phyloP scores from a whole-genome alignment of 2,329 filamentous ascomycete species.

The Aspergillus spinulosporus region DNA sequence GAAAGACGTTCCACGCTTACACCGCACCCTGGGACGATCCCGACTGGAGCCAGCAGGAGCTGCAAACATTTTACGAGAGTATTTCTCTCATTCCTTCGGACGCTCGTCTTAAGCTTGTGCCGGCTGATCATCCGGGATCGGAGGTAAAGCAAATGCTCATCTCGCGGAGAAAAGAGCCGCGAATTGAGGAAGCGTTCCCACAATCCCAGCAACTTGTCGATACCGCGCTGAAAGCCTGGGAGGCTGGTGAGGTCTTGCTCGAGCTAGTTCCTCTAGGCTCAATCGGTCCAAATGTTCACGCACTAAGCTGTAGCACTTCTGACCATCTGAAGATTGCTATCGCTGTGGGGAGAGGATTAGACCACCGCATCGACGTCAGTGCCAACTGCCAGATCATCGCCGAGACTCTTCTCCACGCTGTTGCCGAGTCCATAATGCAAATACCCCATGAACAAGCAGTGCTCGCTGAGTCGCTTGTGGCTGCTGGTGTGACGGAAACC shows the following conservation, averaged over 20 bases:
- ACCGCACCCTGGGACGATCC: slow-evolving; percentile 46
- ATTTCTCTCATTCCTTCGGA: slow-evolving; percentile 44
- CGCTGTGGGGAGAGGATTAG: slow-evolving; percentile 33
- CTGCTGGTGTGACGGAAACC: slow-evolving; percentile 36
- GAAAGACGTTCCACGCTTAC: slow-evolving; percentile 46
- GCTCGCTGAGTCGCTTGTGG: slow-evolving; percentile 37
- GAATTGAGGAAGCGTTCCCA: slow-evolving; percentile 49
- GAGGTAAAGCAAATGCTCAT: slow-evolving; percentile 47
- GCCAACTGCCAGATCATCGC: slow-evolving; percentile 41
- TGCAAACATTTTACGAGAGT: slow-evolving; percentile 50
- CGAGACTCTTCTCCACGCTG: slow-evolving; percentile 40
- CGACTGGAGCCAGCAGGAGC: slow-evolving; percentile 53
- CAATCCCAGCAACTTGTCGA: slow-evolving; percentile 37
- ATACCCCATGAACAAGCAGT: slow-evolving; percentile 41
- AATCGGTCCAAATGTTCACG: slow-evolving; percentile 37
- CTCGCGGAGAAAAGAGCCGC: slow-evolving; percentile 38
- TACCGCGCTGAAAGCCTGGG: slow-evolving; percentile 36
- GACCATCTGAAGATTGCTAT: slow-evolving; percentile 33
- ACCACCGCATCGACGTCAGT: slow-evolving; percentile 36
- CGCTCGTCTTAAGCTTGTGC: slow-evolving; percentile 44
- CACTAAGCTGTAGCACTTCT: slow-evolving; percentile 34
- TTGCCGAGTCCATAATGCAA: slow-evolving; percentile 36
- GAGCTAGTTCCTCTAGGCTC: slow-evolving; percentile 38
- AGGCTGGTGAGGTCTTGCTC: slow-evolving; percentile 31
- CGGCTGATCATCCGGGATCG: slow-evolving; percentile 44